Percentiles rank a stretch among this genome's conserved stretches.
These are phyloP conservation scores for Neurospora discreta DNA, from an alignment of 495 filamentous ascomycete genomes.

Conservation along the genomic window DNA sequence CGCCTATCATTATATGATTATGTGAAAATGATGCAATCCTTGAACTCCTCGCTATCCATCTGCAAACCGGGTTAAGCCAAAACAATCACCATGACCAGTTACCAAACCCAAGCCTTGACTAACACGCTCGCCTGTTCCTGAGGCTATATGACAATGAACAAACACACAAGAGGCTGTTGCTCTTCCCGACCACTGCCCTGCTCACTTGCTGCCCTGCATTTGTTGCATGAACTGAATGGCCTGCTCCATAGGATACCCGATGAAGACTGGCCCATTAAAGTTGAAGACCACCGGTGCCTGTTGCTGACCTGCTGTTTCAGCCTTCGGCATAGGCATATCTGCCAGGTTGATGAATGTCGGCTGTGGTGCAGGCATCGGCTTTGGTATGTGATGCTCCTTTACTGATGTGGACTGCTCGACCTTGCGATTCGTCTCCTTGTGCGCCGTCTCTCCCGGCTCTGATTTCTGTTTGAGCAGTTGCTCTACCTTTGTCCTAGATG, in stretches of 20 bases:
- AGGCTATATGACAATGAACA: not conserved
- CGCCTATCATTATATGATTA: not conserved
- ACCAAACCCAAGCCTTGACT: not conserved
- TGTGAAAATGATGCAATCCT: not conserved
- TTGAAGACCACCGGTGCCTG: conserved; percentile 57
- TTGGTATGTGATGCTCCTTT: conserved; percentile 3
- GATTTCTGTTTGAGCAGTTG: conserved; percentile 8
- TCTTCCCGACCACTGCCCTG: not conserved
- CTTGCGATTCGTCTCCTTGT: conserved; percentile 5
- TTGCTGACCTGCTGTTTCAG: conserved; percentile 5
- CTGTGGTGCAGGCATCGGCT: conserved; percentile 10
- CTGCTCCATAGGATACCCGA: conserved; percentile 75
- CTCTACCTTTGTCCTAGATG: conserved; percentile 14
- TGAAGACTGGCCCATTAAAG: conserved; percentile 73
- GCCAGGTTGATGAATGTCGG: conserved; percentile 31
- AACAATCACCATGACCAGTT: not conserved
- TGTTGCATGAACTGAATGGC: conserved; percentile 59
- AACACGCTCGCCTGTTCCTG: not conserved
- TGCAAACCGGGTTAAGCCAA: not conserved
- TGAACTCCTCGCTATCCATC: conserved; percentile 6
- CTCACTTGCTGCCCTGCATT: conserved; percentile 17
- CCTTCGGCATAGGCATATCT: conserved; percentile 14
- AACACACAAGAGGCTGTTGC: not conserved
- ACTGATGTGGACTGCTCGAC: conserved; percentile 12
- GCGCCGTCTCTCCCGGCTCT: not conserved